Conservation (phyloP, 192 early-diverging fungal genomes). For the Backusella macrospora region DNA sequence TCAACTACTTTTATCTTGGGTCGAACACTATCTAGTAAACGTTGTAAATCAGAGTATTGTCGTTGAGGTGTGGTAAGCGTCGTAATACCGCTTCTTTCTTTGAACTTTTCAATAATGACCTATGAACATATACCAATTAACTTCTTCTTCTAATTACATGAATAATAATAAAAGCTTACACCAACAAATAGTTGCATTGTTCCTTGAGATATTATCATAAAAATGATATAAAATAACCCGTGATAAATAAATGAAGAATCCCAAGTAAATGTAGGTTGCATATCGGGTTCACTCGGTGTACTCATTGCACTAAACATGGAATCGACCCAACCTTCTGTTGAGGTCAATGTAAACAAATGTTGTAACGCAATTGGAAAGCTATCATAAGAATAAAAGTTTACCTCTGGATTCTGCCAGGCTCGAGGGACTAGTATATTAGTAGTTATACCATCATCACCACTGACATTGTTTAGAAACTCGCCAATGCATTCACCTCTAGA, state of each 20-base stretch:
- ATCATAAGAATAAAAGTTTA: constrained; percentile 50
- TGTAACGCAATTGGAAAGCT: constrained; percentile 48
- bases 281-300: constrained; percentile 28
- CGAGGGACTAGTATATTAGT: constrained; percentile 44
- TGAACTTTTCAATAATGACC: constrained; percentile 59
- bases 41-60: constrained; percentile 55
- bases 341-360: constrained; percentile 53
- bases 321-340: constrained; percentile 57
- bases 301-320: constrained; percentile 39
- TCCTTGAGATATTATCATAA: constrained; percentile 40
- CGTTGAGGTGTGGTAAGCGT: constrained; percentile 54
- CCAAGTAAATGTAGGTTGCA: constrained; percentile 34
- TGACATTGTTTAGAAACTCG: constrained; percentile 28
- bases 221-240: constrained; percentile 26
- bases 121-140: constrained; percentile 17
- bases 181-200: constrained; percentile 39
- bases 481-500: constrained; percentile 40
- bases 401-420: constrained; percentile 53
- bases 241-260: constrained; percentile 28
- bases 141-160: not conserved
- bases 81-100: constrained; percentile 51
- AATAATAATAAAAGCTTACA: constrained; percentile 18
- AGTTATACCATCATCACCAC: constrained; percentile 12
- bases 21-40: constrained; percentile 48
- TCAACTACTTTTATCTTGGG: constrained; percentile 45